Percentiles rank a stretch among this genome's conserved stretches.
These are phyloP conservation scores for Paspalum vaginatum DNA, from an alignment of 176 grass and related monocot species.

Conservation along the genomic window DNA sequence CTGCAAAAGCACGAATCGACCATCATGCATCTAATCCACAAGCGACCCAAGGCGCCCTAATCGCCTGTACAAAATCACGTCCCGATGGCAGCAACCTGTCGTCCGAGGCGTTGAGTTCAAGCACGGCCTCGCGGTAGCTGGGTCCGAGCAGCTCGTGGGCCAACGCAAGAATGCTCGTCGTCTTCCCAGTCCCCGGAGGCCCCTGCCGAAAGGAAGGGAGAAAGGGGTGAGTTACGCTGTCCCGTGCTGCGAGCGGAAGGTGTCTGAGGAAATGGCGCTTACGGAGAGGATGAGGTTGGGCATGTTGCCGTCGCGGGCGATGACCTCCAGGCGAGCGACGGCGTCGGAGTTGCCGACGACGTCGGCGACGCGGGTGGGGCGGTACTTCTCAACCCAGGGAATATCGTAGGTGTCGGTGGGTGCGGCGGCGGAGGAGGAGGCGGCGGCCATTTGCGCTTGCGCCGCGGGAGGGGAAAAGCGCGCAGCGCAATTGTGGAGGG, in stretches of 20 bases:
- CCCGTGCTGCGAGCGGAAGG: neutral
- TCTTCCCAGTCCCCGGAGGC: conserved; percentile 94
- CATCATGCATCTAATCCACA: neutral
- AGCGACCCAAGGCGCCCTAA: too few species aligned
- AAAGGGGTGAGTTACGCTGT: neutral
- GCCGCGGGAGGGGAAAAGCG: neutral
- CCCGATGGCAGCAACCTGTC: conserved; percentile 59
- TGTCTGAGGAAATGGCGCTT: conserved; percentile 46
- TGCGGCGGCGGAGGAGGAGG: conserved; percentile 39
- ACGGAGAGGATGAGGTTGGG: conserved; percentile 98
- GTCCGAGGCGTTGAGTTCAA: conserved; percentile 95
- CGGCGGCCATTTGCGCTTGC: conserved; percentile 43
- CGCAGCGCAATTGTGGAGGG: conserved; percentile 34
- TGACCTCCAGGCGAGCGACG: conserved; percentile 83
- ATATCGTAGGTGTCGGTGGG: conserved; percentile 55
- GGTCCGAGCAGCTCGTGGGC: conserved; percentile 92
- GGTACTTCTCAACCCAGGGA: conserved; percentile 99
- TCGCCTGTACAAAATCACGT: neutral
- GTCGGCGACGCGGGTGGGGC: conserved; percentile 71
- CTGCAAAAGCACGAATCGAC: conserved; percentile 44
- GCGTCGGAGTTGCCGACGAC: conserved; percentile 90
- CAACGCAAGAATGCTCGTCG: conserved; percentile 92
- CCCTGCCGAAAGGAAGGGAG: conserved; percentile 43
- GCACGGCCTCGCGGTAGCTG: conserved; percentile 84
- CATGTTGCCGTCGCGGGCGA: conserved; percentile 93